Evolutionary conservation across 129 eudicot species (phyloP).

Genomic region (Pulicaria dysenterica): DNA sequence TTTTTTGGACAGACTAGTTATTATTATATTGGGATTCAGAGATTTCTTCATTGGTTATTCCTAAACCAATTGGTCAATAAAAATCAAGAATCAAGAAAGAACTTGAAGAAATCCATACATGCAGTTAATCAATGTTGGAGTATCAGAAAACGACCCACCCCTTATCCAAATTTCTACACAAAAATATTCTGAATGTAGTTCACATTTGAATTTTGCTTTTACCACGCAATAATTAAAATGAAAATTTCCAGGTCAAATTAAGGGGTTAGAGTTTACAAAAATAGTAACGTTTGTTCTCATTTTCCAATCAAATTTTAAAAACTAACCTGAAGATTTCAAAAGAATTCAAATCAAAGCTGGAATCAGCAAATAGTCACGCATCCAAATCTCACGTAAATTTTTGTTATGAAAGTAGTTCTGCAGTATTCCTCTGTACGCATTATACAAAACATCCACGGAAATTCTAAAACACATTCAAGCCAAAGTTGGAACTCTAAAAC

Average conservation of each 20-base stretch:
- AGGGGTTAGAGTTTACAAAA: too few relatives aligned
- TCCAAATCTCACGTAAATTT: slow-evolving; percentile 17
- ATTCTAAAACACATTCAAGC: not conserved
- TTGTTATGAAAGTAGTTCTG: not conserved
- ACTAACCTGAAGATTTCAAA: slow-evolving; percentile 8
- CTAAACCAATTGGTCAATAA: too few relatives aligned
- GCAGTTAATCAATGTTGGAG: slow-evolving; percentile 8
- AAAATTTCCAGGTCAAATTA: not conserved
- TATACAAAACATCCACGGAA: not conserved
- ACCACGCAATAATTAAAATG: not conserved
- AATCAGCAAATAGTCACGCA: not conserved
- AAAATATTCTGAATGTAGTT: not conserved
- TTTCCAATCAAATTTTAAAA: not conserved
- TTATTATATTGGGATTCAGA: too few relatives aligned
- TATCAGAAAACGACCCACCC: slow-evolving; percentile 2
- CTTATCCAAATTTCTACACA: slow-evolving; percentile 3
- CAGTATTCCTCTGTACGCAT: not conserved
- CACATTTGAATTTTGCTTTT: not conserved
- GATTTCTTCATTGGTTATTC: too few relatives aligned
- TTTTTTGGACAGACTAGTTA: too few relatives aligned
- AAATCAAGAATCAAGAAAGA: not conserved
- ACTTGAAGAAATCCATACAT: not conserved
- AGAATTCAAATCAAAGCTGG: not conserved
- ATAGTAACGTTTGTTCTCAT: too few relatives aligned
- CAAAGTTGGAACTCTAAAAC: slow-evolving; percentile 5